Evolutionary conservation across 257 asterid species (phyloP), one percentile per base, ranked within the genome.

Genomic region (Fraxinus excelsior): DNA sequence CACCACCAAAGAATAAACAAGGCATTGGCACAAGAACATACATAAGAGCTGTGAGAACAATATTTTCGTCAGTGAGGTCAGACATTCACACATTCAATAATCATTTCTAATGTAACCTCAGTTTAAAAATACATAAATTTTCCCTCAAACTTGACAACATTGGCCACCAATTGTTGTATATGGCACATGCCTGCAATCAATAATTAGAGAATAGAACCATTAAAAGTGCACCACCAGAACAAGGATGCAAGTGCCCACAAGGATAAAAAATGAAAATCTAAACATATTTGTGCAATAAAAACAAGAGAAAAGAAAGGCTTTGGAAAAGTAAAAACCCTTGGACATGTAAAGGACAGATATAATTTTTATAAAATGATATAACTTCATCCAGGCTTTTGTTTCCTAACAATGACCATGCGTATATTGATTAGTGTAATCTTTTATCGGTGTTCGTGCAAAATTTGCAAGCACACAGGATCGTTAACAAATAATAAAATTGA

Each of bases 111-210:
- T 53, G 64, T 11, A 53, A 18, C 64, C 10, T 6, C 64, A 62
- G 29, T n/a, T 31, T 66, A 49, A 76, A 53, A 53, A 73, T 51
- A 71, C 0, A n/a, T 32, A 51, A 71, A 80, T 37, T 69, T 71
- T 76, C 46, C n/a, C 32, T 76, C 83, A 72, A 71, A 95, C 99
- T 98, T 87, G 99, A 93, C 81, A 96, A 77, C 95, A 96, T 83
- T 13, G 99, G 99, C 99, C 99, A 96, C 99, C 99, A 96, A 78
- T 96, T 96, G 85, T 60, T 87, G 87, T 96, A 96, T 82, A 96
- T 79, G 37, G 87, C 98, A 83, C 99, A 96, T 74, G 99, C 99
- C 98, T 95, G 93, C 81, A 82, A 78, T 67, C 53, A 78, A 75
- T 16, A n/a, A n/a, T n/a, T n/a, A 56, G 37, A 56, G 37, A 16